Conservation (phyloP, 495 filamentous ascomycete species). For the Aspergillus bertholletiae region DNA sequence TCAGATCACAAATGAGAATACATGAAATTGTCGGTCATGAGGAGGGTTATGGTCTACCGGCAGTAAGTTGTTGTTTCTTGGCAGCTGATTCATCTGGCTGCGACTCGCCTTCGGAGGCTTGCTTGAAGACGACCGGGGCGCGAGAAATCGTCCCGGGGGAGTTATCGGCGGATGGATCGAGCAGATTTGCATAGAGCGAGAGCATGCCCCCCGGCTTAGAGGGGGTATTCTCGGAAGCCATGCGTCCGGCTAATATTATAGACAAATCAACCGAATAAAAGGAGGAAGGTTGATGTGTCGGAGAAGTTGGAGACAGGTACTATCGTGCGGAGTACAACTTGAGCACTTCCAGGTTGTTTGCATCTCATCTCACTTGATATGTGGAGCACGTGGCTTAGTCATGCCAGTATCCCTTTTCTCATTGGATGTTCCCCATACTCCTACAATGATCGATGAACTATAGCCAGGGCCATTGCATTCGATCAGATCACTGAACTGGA, state of each 20-base stretch:
- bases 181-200: constrained; percentile 63
- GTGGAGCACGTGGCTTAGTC: neutral
- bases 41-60: constrained; percentile 57
- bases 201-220: constrained; percentile 38
- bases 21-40: constrained; percentile 10
- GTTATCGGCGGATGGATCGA: constrained; percentile 49
- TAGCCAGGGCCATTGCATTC: too few relatives aligned
- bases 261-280: neutral
- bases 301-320: neutral
- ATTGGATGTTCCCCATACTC: too few relatives aligned
- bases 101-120: constrained; percentile 43
- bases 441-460: too few relatives aligned
- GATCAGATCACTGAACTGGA: too few relatives aligned
- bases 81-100: constrained; percentile 53
- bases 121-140: constrained; percentile 76
- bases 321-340: neutral
- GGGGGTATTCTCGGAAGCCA: constrained; percentile 34
- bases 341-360: neutral
- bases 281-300: neutral
- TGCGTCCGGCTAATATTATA: constrained; percentile 9
- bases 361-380: neutral
- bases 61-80: constrained; percentile 69
- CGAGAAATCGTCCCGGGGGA: constrained; percentile 66
- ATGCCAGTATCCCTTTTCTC: too few relatives aligned
- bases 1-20: constrained; percentile 23